These are phyloP conservation scores for Clitoria ternatea DNA, from an alignment of 306 rosid species.

Conservation along the genomic window DNA sequence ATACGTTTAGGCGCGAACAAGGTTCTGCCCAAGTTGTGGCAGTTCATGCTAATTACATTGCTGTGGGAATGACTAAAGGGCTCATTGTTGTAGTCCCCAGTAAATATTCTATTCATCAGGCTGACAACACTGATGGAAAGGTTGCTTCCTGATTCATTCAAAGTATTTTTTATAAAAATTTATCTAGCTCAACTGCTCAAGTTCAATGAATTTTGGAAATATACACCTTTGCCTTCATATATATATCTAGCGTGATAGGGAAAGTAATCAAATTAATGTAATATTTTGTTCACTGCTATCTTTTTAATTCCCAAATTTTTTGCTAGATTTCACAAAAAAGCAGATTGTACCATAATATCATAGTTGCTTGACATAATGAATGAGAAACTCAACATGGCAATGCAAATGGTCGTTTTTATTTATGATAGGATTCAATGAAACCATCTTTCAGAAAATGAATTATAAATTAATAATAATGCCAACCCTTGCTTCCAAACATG, in stretches of 20 bases:
- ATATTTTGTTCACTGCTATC: conserved; percentile 12
- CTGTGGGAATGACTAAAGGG: conserved; percentile 91
- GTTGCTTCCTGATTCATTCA: conserved; percentile 30
- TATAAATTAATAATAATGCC: neutral
- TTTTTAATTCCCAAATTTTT: conserved; percentile 4
- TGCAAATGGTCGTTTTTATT: neutral
- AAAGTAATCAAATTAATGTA: neutral
- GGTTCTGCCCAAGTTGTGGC: conserved; percentile 89
- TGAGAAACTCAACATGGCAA: conserved; percentile 11
- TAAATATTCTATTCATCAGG: conserved; percentile 73
- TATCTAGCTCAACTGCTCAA: conserved; percentile 16
- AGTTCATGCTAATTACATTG: conserved; percentile 77
- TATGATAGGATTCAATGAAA: neutral
- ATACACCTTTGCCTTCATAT: conserved; percentile 1
- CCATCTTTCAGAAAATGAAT: neutral
- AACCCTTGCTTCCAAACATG: neutral
- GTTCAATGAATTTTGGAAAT: conserved; percentile 3
- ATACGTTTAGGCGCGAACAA: conserved; percentile 69
- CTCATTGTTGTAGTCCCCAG: conserved; percentile 66
- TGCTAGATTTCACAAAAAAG: conserved; percentile 9
- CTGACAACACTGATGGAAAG: conserved; percentile 80
- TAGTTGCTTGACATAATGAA: conserved; percentile 19
- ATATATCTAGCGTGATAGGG: neutral
- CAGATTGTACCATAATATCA: conserved; percentile 4
- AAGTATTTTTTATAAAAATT: too few species aligned